A percentile compares a stretch with the other conserved stretches of the same genome.
These are phyloP conservation scores for Groenewaldozyma sp. DNA, from an alignment of 1,139 yeast genomes.

Conservation along the genomic window DNA sequence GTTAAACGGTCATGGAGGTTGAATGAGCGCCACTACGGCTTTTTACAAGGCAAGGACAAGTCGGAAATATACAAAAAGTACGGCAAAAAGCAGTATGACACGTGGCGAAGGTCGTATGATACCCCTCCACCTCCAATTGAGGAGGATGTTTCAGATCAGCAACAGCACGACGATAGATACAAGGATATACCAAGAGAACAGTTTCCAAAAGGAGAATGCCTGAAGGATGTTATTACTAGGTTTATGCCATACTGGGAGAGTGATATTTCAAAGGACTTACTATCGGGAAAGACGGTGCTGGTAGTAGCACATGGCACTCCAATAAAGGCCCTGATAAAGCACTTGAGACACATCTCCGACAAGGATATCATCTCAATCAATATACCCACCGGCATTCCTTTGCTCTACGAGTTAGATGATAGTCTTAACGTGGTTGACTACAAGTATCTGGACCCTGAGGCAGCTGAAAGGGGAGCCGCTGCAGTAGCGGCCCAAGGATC, in stretches of 20 bases:
- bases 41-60: slow-evolving; percentile 95
- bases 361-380: slow-evolving; percentile 85
- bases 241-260: slow-evolving; percentile 96
- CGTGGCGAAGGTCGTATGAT: slow-evolving; percentile 95
- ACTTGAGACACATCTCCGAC: slow-evolving; percentile 87
- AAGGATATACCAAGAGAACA: slow-evolving; percentile 69
- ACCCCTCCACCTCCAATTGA: slow-evolving; percentile 89
- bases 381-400: slow-evolving; percentile 97
- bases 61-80: slow-evolving; percentile 79
- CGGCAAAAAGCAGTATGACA: slow-evolving; percentile 89
- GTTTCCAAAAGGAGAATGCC: slow-evolving; percentile 87
- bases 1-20: slow-evolving; percentile 96
- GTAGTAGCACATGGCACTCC: slow-evolving; percentile 98
- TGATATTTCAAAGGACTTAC: slow-evolving; percentile 73
- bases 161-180: slow-evolving; percentile 78
- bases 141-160: slow-evolving; percentile 70
- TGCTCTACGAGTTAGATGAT: slow-evolving; percentile 89
- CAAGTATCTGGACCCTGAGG: slow-evolving; percentile 96
- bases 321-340: slow-evolving; percentile 90
- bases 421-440: slow-evolving; percentile 82
- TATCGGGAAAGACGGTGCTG: slow-evolving; percentile 80
- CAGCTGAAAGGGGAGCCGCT: slow-evolving; percentile 98
- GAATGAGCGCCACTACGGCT: slow-evolving; percentile 99
- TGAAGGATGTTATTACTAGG: slow-evolving; percentile 91
- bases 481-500: slow-evolving; percentile 93